A percentile compares a stretch with the other conserved stretches of the same genome.
Conservation (phyloP, 176 grass and related monocot genomes). For the Carex littledalei region DNA sequence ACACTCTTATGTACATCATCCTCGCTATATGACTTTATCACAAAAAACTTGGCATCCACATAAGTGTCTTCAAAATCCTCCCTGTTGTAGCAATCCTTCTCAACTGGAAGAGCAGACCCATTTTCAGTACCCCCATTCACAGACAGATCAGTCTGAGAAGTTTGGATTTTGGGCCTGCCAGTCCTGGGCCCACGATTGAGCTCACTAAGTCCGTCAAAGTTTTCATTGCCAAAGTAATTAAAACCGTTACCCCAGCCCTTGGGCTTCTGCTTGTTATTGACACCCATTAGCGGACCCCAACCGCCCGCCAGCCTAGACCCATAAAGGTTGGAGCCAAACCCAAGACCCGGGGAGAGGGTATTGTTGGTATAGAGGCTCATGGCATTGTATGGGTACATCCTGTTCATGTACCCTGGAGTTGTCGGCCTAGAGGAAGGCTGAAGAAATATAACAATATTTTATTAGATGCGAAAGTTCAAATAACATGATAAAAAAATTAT, state of each 20-base stretch:
- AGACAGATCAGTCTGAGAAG: constrained; percentile 28
- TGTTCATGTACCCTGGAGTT: constrained; percentile 35
- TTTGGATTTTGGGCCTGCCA: constrained; percentile 44
- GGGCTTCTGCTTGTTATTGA: constrained; percentile 46
- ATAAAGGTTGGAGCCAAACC: constrained; percentile 58
- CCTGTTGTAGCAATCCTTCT: constrained; percentile 61
- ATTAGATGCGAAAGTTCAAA: not conserved
- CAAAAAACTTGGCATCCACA: constrained; percentile 70
- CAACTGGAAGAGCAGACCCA: constrained; percentile 16
- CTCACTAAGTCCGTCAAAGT: constrained; percentile 65
- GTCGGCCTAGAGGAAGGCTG: constrained; percentile 13
- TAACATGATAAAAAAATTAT: not conserved
- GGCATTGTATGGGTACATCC: constrained; percentile 47
- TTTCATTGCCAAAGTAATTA: constrained; percentile 51
- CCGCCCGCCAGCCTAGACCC: constrained; percentile 45
- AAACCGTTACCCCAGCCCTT: constrained; percentile 53
- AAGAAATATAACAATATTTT: not conserved
- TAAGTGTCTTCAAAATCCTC: constrained; percentile 60
- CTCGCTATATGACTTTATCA: constrained; percentile 95
- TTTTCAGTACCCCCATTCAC: constrained; percentile 32
- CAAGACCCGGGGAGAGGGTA: constrained; percentile 39
- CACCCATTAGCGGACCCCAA: constrained; percentile 49
- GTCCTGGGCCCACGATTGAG: constrained; percentile 79
- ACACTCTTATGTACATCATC: constrained; percentile 94
- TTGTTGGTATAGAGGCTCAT: constrained; percentile 46